Conservation (phyloP, 2,329 filamentous ascomycete species). For the Epichloe typhina region DNA sequence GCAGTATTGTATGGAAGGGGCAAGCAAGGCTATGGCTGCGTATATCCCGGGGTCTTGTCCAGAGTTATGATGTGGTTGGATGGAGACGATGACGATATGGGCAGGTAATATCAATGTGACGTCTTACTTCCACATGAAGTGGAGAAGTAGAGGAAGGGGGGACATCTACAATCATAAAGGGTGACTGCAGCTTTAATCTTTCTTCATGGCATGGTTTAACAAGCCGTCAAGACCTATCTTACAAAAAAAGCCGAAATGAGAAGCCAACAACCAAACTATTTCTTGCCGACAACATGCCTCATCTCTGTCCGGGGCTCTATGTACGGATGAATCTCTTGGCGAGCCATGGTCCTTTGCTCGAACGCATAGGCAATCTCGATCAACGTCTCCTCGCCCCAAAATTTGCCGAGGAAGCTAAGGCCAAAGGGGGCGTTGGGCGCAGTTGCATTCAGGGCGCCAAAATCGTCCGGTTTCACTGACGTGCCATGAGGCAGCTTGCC, state of each 20-base stretch:
- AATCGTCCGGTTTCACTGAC: conserved; percentile 28
- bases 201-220: too few species aligned
- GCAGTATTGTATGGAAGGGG: conserved; percentile 85
- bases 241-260: not conserved
- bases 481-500: conserved; percentile 42
- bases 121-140: not conserved
- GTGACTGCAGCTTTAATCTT: too few species aligned
- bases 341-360: conserved; percentile 40
- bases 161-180: too few species aligned
- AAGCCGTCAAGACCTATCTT: too few species aligned
- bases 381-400: conserved; percentile 46
- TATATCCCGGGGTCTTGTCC: conserved; percentile 32
- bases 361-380: conserved; percentile 55
- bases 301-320: conserved; percentile 20
- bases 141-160: too few species aligned
- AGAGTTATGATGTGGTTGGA: not conserved
- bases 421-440: conserved; percentile 50
- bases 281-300: conserved; percentile 9
- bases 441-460: conserved; percentile 32
- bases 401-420: conserved; percentile 44
- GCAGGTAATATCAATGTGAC: not conserved
- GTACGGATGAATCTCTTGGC: conserved; percentile 15
- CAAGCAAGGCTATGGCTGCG: conserved; percentile 69
- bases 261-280: not conserved
- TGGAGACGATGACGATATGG: not conserved